phyloP scores from a whole-genome alignment of 176 grass and related monocot species.

The Musa acuminata region DNA sequence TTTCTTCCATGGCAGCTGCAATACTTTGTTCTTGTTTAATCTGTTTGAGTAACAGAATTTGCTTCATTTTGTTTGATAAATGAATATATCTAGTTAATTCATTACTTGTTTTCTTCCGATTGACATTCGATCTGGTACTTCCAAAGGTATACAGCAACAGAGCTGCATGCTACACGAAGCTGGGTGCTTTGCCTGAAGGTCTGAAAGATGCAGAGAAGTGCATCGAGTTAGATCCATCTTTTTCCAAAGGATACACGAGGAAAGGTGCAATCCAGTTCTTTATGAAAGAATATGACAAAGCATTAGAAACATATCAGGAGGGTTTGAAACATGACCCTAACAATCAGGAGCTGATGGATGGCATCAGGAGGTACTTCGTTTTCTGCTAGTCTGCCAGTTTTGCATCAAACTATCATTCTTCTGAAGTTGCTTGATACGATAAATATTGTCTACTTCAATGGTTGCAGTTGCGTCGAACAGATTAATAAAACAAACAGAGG shows the following conservation, averaged over 20 bases:
- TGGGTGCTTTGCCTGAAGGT: conserved; percentile 38
- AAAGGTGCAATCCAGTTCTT: conserved; percentile 30
- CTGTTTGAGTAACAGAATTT: background rate
- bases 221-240: conserved; percentile 45
- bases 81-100: background rate
- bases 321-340: conserved; percentile 57
- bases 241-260: conserved; percentile 40
- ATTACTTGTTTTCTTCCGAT: background rate
- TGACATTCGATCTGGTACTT: background rate
- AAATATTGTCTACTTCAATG: background rate
- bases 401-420: background rate
- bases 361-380: conserved; percentile 17
- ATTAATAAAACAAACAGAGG: conserved; percentile 69
- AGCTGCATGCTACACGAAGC: conserved; percentile 40
- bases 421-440: background rate
- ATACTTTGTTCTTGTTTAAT: background rate
- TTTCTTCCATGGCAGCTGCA: too few relatives aligned
- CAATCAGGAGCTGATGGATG: conserved; percentile 30
- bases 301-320: conserved; percentile 23
- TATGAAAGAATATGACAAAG: conserved; percentile 14
- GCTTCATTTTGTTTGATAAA: background rate
- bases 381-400: background rate
- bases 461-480: conserved; percentile 61
- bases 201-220: conserved; percentile 54
- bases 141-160: conserved; percentile 40